Evolutionary conservation across 2,329 filamentous ascomycete genomes (phyloP), one percentile per base, ranked within the genome.

Genomic region (Trichoderma brevicompactum): DNA sequence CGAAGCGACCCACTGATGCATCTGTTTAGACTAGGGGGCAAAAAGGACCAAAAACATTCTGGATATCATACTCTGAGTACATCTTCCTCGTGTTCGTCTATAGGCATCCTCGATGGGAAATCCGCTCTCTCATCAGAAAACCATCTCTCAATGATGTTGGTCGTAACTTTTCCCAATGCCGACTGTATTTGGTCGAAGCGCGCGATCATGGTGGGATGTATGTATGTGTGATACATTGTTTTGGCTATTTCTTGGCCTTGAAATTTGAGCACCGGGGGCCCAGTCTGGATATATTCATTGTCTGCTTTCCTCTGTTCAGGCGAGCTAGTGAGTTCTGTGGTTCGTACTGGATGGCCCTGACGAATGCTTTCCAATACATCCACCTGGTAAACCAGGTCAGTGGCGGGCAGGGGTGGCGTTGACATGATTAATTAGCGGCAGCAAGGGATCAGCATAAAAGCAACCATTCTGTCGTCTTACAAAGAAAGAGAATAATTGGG

Each of bases 361-460:
- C 62, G 52, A 36, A 65, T 49, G 32, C 52, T 58, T 43, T 58
- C 62, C 40, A 58, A 46, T 44, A 48, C 8, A 36, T 63, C 48
- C 13, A 62, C 59, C 46, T 62, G 48, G 36, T 52, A 63, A 53
- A 63, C 38, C 32, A 63, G 48, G 12, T 49, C 56, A 23, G 40
- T 28, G 12, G 52, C 36, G 15, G 36, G 38, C 8, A 12, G 52
- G 3, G 52, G 7, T 3, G 40, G 40, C 7, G 7, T 41, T n/a
- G 52, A n/a, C 52, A 55, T 41, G 36, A 15, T 41, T 3, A 28
- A 2, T 28, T 55, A n/a, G 8, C 3, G 19, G 13, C 23, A n/a
- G 17, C 5, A 49, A 15, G 3, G 0, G 12, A n/a, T 13, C 19
- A 17, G 52, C 4, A 28, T 41, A 28, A n/a, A 41, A 19, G 17